Base-by-base conservation (phyloP, 805 yeast species). In the Candida taoyuanica region DNA sequence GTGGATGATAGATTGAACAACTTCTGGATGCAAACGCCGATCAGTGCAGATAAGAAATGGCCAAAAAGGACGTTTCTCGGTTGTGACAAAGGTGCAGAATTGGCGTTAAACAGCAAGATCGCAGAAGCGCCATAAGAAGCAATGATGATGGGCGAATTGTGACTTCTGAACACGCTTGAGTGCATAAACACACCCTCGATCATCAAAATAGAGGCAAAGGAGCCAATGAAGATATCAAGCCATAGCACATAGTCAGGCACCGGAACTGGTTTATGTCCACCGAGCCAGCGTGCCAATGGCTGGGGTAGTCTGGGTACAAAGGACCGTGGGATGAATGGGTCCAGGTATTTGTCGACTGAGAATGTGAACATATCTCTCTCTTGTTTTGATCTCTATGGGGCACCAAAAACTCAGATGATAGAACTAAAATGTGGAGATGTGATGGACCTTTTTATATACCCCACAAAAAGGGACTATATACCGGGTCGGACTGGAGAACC, bases 61-160 rank as follows among this genome's bases (percentile, higher is more conserved):
- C 85, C 85, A 30, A 73, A 28, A 11, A 79, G 34, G 2, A 78
- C 60, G 51, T 73, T 76, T 33, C 85, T 56, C 0, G 87, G 86
- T 59, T 80, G 86, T 1, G 84, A 75, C 32, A 80, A 58, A 2
- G 86, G 85, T 0, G 73, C 71, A 16, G 55, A 67, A n/a, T 63
- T 59, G 2, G 74, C 71, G 50, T 78, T 79, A 57, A 72, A 80
- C 29, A 74, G 60, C 11, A 80, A 60, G 25, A 80, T 71, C 1
- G 84, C 81, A 2, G 79, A 63, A 0, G 87, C 87, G 0, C 81
- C 86, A 46, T 74, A 74, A 45, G 71, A 62, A 3, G 79, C 80
- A 28, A 74, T 60, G n/a, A 75, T 63, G 9, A 64, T 50, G 3
- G 79, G 78, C 0, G 74, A 70, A 36, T 59, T 50, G 48, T 67